Evolutionary conservation across 345 rosid genomes (phyloP), one percentile per base, ranked within the genome.

Genomic region (Erysimum cheiranthoides): DNA sequence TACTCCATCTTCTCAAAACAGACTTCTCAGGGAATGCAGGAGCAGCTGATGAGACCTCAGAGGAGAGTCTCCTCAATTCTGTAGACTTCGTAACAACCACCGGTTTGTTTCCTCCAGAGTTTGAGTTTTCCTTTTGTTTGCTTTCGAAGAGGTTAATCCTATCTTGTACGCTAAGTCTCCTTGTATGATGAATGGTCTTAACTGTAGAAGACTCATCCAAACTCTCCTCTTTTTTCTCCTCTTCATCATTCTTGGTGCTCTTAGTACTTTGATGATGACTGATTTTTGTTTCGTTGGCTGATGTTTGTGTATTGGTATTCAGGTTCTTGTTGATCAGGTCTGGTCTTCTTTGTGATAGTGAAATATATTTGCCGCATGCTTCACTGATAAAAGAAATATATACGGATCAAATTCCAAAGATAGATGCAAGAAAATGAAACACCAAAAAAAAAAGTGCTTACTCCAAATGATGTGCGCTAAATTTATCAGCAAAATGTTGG

Each of bases 101-200:
- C 25, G 90, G 85, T 80, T 95, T 84, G 81, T 42, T 90, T 42
- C 93, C 88, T 4, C 82, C 88, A 1, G 89, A 64, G 62, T 65
- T 87, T 63, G 78, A 75, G 74, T 62, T 87, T 76, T 86, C 97
- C 70, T 88, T 92, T 75, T 88, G 95, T 69, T 91, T 92, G 81
- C 76, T 92, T 82, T 95, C 99, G 47, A 95, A 95, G 65, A 95
- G 90, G 73, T 85, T 95, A 63, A 95, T 95, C 73, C 97, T 84
- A 70, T 95, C 99, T 81, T 92, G 98, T 63, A 95, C 99, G 40
- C 99, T 95, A 70, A 95, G 99, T 70, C 89, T 78, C 83, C 98
- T 87, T 14, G 87, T 64, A 47, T 84, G 84, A 51, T 62, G 59
- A 61, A 82, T 91, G 78, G 86, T 62, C 8, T 61, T 69, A 73